Evolutionary conservation across 768 basidiomycete species (phyloP), one percentile per base, ranked within the genome.

Genomic region (Thelephora ganbajun): DNA sequence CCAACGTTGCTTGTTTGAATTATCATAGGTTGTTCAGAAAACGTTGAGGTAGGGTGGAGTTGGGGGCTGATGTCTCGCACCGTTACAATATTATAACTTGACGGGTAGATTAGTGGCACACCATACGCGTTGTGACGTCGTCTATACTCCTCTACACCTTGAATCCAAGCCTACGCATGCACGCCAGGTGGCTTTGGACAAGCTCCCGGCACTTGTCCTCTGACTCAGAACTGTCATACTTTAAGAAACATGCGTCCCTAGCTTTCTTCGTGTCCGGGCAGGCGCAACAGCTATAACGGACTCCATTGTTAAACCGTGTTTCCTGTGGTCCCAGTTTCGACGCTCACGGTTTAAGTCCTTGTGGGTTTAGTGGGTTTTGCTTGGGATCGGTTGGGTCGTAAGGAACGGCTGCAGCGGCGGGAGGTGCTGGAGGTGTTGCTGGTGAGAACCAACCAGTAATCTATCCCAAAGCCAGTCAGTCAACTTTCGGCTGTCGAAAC

Each of bases 161-260:
- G 75, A 98, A 98, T 11, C 94, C 94, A 44, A 89, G 74, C 14
- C 72, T 67, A 35, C 80, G 73, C 96, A 99, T 99, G 69, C 96
- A 99, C 11, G 81, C 76, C 45, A 90, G 69, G 55, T 98, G 94
- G 50, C 70, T 74, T 57, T 78, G 73, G 3, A 99, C 74, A 42
- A 91, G 66, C 45, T 84, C 77, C 57, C 71, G 78, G 69, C 96
- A 99, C 60, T 83, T 80, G 49, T 81, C 82, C 48, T 76, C 72
- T 5, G 84, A 83, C 49, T 77, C 75, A 18, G 71, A 64, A 3
- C 72, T 58, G 51, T 80, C 80, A 55, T 73, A 76, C 49, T 77
- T 75, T 51, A 98, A 69, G 71, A 96, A 98, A 65, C 96, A 99
- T 53, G 92, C 82, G 63, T 99, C 96, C 11, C 96, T 76, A n/a